Evolutionary conservation across 2,329 filamentous ascomycete genomes (phyloP).

Genomic region (Cytospora schulzeri): DNA sequence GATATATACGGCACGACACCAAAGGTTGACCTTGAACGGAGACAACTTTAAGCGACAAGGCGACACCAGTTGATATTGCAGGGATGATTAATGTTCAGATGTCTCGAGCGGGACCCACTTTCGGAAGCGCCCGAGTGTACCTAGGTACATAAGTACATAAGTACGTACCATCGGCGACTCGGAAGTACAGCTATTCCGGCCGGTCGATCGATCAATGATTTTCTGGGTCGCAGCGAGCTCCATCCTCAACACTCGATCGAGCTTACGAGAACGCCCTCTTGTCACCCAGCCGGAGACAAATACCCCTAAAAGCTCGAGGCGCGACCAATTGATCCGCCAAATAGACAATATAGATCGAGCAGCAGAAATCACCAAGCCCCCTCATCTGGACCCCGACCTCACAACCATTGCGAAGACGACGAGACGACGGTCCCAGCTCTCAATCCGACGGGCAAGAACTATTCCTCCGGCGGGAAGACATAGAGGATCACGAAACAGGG

Average conservation of each 20-base stretch:
- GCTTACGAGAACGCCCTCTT: background rate
- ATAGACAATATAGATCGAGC: background rate
- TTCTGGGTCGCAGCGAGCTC: slow-evolving; percentile 14
- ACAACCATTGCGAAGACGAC: background rate
- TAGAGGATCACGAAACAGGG: background rate
- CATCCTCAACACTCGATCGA: background rate
- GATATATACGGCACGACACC: no score
- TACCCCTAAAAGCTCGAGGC: background rate
- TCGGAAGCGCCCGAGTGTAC: slow-evolving; percentile 13
- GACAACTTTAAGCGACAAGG: background rate
- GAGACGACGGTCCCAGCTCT: background rate
- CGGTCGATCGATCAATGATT: slow-evolving; percentile 10
- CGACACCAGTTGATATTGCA: no score
- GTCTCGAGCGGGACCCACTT: slow-evolving; percentile 9
- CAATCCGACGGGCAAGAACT: background rate
- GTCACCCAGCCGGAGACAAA: background rate
- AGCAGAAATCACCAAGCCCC: background rate
- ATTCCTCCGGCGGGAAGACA: background rate
- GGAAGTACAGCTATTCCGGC: slow-evolving; percentile 20
- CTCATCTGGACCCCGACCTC: background rate
- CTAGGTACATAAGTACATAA: background rate
- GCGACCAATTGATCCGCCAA: background rate
- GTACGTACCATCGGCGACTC: slow-evolving; percentile 11
- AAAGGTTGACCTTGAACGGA: no score
- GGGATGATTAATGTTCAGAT: background rate